Evolutionary conservation across 306 rosid species (phyloP).

Genomic region (Prinsepia uniflora): DNA sequence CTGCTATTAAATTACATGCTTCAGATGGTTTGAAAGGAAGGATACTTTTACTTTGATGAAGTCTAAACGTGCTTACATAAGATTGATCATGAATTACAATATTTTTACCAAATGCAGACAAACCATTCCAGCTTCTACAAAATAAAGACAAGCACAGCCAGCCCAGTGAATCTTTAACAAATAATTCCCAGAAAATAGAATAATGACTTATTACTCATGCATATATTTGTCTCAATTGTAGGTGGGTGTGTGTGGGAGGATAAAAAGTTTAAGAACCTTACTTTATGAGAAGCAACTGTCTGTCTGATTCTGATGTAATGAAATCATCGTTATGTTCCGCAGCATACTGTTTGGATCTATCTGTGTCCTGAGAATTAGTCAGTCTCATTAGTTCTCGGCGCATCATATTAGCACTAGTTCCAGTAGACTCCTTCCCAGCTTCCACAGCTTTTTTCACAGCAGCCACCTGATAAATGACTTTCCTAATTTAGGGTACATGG

Average conservation of each 20-base stretch:
- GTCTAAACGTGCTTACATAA: not conserved
- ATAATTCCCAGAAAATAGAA: not conserved
- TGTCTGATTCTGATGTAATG: conserved; percentile 88
- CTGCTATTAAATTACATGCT: not conserved
- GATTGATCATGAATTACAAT: not conserved
- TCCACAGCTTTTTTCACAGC: conserved; percentile 57
- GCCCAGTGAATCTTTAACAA: not conserved
- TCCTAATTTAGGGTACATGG: conserved; percentile 25
- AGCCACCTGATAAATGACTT: conserved; percentile 50
- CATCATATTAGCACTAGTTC: conserved; percentile 52
- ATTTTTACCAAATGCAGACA: not conserved
- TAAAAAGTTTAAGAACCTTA: conserved; percentile 21
- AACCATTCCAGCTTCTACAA: not conserved
- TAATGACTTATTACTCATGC: not conserved
- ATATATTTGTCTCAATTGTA: not conserved
- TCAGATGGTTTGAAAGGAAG: not conserved
- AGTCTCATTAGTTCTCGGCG: conserved; percentile 85
- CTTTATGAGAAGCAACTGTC: conserved; percentile 91
- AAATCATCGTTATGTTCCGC: conserved; percentile 61
- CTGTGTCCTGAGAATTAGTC: conserved; percentile 56
- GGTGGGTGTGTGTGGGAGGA: not conserved
- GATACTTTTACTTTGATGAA: not conserved
- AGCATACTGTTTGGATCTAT: conserved; percentile 47
- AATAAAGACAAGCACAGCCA: not conserved
- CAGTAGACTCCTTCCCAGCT: conserved; percentile 49